Percentiles rank a stretch among this genome's conserved stretches.
These are phyloP conservation scores for Diaporthe sp. DNA, from an alignment of 2,329 filamentous ascomycete species.

Conservation along the genomic window DNA sequence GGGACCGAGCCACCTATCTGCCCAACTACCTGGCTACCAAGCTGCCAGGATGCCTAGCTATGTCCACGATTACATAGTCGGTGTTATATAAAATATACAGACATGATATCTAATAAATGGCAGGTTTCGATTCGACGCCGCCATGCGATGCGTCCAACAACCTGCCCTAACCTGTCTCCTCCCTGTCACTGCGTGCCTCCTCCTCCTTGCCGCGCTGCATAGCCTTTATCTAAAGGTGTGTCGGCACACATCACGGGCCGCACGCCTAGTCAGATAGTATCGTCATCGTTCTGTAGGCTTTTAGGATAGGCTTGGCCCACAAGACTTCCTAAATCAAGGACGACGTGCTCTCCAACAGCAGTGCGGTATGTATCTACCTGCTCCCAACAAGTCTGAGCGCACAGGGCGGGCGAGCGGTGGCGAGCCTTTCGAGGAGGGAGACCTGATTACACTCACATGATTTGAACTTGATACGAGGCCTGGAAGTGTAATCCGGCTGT, in stretches of 20 bases:
- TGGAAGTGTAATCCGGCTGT: background rate
- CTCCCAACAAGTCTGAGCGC: background rate
- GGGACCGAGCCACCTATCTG: background rate
- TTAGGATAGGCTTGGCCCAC: background rate
- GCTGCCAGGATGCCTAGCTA: too few relatives aligned
- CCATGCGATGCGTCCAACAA: background rate
- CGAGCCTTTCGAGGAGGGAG: background rate
- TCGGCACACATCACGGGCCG: background rate
- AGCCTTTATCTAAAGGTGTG: background rate
- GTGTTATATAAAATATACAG: background rate
- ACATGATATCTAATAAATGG: background rate
- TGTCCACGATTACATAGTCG: background rate
- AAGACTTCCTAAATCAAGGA: too few relatives aligned
- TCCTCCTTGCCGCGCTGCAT: background rate
- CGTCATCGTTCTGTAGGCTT: background rate
- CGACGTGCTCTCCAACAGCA: background rate
- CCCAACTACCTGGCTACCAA: too few relatives aligned
- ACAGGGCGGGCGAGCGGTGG: background rate
- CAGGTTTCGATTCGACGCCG: background rate
- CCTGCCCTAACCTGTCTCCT: background rate
- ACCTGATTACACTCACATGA: background rate
- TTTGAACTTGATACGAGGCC: background rate
- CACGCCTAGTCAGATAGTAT: background rate
- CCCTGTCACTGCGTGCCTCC: background rate
- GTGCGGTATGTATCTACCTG: background rate